Base-by-base conservation (phyloP, 345 rosid genomes). In the Durio zibethinus region DNA sequence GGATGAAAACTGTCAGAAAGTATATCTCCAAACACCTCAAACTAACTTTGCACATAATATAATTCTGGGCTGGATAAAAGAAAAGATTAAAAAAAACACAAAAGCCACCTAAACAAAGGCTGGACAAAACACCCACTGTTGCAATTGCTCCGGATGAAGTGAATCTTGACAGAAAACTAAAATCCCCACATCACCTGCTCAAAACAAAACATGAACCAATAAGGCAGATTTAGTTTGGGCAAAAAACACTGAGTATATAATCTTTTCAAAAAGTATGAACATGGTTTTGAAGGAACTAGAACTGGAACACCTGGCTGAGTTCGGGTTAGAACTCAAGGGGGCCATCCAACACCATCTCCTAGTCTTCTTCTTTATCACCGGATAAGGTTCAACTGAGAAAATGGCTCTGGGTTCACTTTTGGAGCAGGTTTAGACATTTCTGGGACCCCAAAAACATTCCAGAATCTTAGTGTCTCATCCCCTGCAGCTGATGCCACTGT, bases 401-500 rank as follows among this genome's bases (percentile, higher is more conserved):
- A 86, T 20, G 92, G 92, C 70, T 84, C 88, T 7, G 83, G 83
- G 66, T 78, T 84, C 27, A 81, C 76, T 66, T 87, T 87, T 1
- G 91, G 76, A 38, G 85, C 83, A 36, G 88, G 76, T 72, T 86
- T 88, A 4, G 90, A 83, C n/a, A 76, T 86, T 82, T 90, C 87
- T n/a, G 91, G 88, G 31, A 73, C 84, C 25, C 90, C 89, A 71
- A 90, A 90, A 12, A 88, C 90, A 25, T 88, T 90, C 93, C 93
- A 88, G 68, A 88, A 85, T 52, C 89, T 80, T 14, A 88, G 75
- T 23, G 91, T 90, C 77, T 90, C 94, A 65, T 90, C 93, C 57
- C 83, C 88, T 35, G 91, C 93, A 7, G 90, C 93, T 25, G 91
- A 79, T n/a, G 93, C 93, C 20, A 88, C 93, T 1, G 91, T 87